Evolutionary conservation across 1,284 basidiomycete species (phyloP).

Genomic region (Cryptococcus wingfieldii): DNA sequence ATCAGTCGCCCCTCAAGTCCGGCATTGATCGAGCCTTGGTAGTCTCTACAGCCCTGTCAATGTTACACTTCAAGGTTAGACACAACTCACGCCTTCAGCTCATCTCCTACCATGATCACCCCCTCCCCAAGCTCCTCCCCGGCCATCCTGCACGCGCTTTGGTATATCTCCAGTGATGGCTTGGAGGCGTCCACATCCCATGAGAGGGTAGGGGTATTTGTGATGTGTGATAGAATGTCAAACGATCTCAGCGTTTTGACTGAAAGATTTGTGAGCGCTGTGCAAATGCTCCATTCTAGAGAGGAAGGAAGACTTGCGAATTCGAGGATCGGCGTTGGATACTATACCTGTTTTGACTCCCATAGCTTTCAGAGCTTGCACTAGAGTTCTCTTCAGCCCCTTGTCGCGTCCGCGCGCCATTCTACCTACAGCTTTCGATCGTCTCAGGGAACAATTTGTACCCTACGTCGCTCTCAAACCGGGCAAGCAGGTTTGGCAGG

Average conservation of each 20-base stretch:
- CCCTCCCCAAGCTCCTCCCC: constrained; percentile 28
- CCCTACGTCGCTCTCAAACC: constrained; percentile 46
- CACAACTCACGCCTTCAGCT: constrained; percentile 45
- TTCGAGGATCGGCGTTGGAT: constrained; percentile 48
- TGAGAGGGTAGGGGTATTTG: constrained; percentile 40
- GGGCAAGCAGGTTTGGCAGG: constrained; percentile 25
- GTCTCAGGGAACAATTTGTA: constrained; percentile 46
- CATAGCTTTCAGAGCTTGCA: constrained; percentile 29
- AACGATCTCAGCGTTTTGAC: constrained; percentile 42
- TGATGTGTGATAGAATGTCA: constrained; percentile 31
- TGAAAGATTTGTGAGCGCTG: constrained; percentile 9
- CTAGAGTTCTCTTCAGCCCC: constrained; percentile 12
- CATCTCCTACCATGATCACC: constrained; percentile 48
- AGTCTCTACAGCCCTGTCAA: constrained; percentile 34
- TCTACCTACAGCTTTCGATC: constrained; percentile 26
- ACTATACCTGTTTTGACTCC: constrained; percentile 42
- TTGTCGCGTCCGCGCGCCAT: neutral
- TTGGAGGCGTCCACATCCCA: constrained; percentile 44
- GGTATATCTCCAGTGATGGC: constrained; percentile 38
- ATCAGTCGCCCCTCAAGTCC: constrained; percentile 43
- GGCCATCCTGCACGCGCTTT: constrained; percentile 29
- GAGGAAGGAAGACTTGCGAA: constrained; percentile 26
- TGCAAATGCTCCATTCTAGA: neutral
- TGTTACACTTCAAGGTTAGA: neutral
- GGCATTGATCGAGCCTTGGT: constrained; percentile 31